Conservation (phyloP, 2,329 filamentous ascomycete genomes). For the Nannizziopsis arthrosporioides region DNA sequence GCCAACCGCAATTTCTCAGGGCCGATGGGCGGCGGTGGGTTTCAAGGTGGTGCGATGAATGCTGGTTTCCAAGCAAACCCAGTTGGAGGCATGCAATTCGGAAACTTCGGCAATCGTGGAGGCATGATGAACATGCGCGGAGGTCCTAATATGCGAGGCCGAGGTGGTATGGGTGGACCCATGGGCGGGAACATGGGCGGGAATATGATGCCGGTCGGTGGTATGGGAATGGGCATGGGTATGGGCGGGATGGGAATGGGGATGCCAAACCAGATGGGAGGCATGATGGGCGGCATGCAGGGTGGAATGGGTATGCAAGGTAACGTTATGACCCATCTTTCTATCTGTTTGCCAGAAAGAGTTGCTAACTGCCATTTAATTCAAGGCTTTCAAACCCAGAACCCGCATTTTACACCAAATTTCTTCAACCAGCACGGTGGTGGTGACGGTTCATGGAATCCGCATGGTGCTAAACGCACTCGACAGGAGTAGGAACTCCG, state of each 20-base stretch:
- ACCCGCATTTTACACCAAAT: constrained; percentile 58
- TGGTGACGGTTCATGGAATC: constrained; percentile 58
- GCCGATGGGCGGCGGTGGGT: constrained; percentile 33
- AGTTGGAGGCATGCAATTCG: constrained; percentile 43
- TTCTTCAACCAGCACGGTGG: constrained; percentile 52
- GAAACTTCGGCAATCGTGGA: constrained; percentile 37
- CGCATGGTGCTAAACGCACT: constrained; percentile 67
- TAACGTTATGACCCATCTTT: constrained; percentile 21
- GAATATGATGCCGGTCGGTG: constrained; percentile 27
- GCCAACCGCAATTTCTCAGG: constrained; percentile 39
- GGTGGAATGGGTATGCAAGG: constrained; percentile 46
- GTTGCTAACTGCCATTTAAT: constrained; percentile 13
- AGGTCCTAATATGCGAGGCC: constrained; percentile 29
- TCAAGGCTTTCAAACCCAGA: constrained; percentile 53
- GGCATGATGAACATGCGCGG: constrained; percentile 43
- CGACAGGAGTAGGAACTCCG: constrained; percentile 49
- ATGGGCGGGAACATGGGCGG: constrained; percentile 38
- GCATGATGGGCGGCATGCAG: constrained; percentile 42
- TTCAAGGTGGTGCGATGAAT: constrained; percentile 32
- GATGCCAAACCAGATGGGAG: constrained; percentile 30
- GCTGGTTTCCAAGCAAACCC: constrained; percentile 35
- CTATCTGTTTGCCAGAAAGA: constrained; percentile 9
- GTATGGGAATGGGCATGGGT: constrained; percentile 33
- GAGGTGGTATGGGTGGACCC: constrained; percentile 49
- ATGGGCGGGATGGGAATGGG: constrained; percentile 45